Evolutionary conservation across 177 flowering plant species (phyloP).

Genomic region (Vitis hybrid): DNA sequence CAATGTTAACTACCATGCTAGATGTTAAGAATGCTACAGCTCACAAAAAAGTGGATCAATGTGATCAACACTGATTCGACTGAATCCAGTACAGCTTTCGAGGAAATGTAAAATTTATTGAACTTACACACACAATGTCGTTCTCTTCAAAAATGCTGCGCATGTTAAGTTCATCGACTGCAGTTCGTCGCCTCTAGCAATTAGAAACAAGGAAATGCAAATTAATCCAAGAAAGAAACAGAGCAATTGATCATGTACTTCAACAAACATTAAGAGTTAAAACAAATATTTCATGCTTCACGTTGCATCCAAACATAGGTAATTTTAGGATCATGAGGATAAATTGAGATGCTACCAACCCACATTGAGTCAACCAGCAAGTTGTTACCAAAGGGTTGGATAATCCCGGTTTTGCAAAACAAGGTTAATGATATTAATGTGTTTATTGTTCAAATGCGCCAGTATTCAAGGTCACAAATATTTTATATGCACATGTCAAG

Average conservation of each 20-base stretch:
- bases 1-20: no score
- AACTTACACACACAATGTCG: constrained; percentile 94
- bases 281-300: background rate
- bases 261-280: background rate
- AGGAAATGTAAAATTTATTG: background rate
- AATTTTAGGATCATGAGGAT: background rate
- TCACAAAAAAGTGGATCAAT: background rate
- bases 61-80: background rate
- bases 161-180: constrained; percentile 97
- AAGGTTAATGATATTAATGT: no score
- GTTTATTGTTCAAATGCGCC: no score
- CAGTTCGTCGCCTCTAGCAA: constrained; percentile 88
- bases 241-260: background rate
- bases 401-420: no score
- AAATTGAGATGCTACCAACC: background rate
- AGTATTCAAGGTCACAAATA: no score
- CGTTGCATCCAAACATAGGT: background rate
- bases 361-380: background rate
- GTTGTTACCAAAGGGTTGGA: background rate
- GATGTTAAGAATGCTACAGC: background rate
- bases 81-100: background rate
- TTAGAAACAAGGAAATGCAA: constrained; percentile 2
- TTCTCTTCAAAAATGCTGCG: constrained; percentile 88
- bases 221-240: background rate
- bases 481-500: no score